Evolutionary conservation across 805 yeast species (phyloP), one percentile per base, ranked within the genome.

Genomic region (Torulaspora franciscae): DNA sequence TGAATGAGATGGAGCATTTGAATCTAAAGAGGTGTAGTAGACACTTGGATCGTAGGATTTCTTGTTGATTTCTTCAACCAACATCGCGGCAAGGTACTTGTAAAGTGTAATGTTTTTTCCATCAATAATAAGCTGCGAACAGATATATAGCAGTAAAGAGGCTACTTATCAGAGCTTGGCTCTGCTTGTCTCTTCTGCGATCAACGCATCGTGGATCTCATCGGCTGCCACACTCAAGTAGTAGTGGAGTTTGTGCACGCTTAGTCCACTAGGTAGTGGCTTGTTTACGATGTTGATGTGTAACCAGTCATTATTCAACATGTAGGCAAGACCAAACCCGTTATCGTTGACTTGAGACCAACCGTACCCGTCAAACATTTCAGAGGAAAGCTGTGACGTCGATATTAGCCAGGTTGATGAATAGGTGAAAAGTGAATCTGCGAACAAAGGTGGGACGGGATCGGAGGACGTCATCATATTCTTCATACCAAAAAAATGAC

Each of bases 281-380:
- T 74, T 75, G 48, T 74, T 69, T 38, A 89, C 82, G 50, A 91
- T 81, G 68, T 90, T 91, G 59, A 93, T 80, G 63, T 89, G 91
- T 53, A 89, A 59, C 80, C 85, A 83, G 56, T 90, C 84, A 48
- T 79, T 78, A 73, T 86, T 89, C 59, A 91, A 75, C 87, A 89
- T 87, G 72, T 91, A 91, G 7, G 96, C 97, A 51, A 87, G 75
- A 6, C 98, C 99, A 58, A 85, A 81, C 7, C 99, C 99, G 49
- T 83, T 86, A 61, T 90, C 95, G 56, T 85, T 81, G 40, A 93
- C 98, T 65, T 95, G 95, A 14, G 96, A 79, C 87, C 89, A 91
- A 27, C 99, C 99, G 75, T 90, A 91, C 36, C 95, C 90, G 64
- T 88, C 88, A 68, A 88, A 86, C 66, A 73, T 73, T 57, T 83